Conservation (phyloP, 2,329 filamentous ascomycete genomes). For the Fusarium duplospermum region DNA sequence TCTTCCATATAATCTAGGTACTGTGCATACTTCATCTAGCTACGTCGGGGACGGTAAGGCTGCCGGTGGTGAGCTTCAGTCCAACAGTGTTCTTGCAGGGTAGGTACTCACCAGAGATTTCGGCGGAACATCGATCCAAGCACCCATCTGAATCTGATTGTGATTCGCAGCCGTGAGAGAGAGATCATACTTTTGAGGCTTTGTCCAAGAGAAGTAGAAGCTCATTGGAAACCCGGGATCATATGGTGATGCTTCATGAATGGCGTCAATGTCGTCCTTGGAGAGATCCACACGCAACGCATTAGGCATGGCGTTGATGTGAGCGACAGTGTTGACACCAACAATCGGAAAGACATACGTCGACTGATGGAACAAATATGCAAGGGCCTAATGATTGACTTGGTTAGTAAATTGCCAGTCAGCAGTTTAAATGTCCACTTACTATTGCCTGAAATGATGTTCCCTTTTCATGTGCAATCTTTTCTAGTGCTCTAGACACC, state of each 20-base stretch:
- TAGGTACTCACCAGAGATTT: slow-evolving; percentile 9
- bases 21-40: background rate
- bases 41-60: background rate
- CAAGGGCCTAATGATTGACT: slow-evolving; percentile 4
- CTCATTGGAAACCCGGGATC: slow-evolving; percentile 13
- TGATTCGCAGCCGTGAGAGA: slow-evolving; percentile 8
- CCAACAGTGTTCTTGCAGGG: too few species aligned
- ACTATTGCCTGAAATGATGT: slow-evolving; percentile 17
- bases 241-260: slow-evolving; percentile 15
- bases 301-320: slow-evolving; percentile 11
- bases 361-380: slow-evolving; percentile 23
- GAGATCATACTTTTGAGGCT: slow-evolving; percentile 10
- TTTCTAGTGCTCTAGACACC: slow-evolving; percentile 13
- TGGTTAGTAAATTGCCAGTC: background rate
- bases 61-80: background rate
- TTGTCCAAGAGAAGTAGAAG: slow-evolving; percentile 7
- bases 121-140: slow-evolving; percentile 27
- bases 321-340: slow-evolving; percentile 14
- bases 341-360: slow-evolving; percentile 30
- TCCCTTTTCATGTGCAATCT: slow-evolving; percentile 10
- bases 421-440: background rate
- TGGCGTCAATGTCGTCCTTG: slow-evolving; percentile 2
- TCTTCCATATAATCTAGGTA: too few species aligned
- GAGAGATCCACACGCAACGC: slow-evolving; percentile 9
- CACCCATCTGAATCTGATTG: slow-evolving; percentile 13